These are phyloP conservation scores for Prunus yedoensis DNA, from an alignment of 331 rosid species.

Conservation along the genomic window DNA sequence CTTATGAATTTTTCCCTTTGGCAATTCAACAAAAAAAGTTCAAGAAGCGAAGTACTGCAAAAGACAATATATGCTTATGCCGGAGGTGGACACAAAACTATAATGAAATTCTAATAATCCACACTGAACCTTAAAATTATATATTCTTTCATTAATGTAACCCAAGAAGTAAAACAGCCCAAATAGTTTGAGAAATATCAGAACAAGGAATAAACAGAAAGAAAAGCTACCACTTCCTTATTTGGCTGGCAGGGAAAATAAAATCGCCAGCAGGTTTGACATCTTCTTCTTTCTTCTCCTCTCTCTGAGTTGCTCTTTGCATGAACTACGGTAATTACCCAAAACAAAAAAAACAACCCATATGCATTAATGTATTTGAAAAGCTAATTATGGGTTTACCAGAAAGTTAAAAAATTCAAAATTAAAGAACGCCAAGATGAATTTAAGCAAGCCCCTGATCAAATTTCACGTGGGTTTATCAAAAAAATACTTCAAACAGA, in stretches of 20 bases:
- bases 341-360: background rate
- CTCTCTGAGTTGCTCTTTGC: slow-evolving; percentile 84
- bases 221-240: slow-evolving; percentile 60
- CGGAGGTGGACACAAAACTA: background rate
- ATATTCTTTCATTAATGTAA: background rate
- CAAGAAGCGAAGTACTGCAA: too few relatives aligned
- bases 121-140: background rate
- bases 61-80: too few relatives aligned
- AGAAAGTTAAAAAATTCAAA: background rate
- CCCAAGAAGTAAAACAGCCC: background rate
- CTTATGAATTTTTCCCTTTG: background rate
- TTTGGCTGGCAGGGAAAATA: slow-evolving; percentile 28
- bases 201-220: background rate
- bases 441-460: slow-evolving; percentile 12
- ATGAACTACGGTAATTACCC: slow-evolving; percentile 54
- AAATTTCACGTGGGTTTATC: slow-evolving; percentile 3
- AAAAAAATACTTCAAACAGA: background rate
- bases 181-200: background rate
- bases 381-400: background rate
- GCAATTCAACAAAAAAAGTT: too few relatives aligned
- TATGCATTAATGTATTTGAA: background rate
- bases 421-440: background rate
- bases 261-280: slow-evolving; percentile 49
- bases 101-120: background rate
- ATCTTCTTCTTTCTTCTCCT: slow-evolving; percentile 70